Percentiles rank a stretch among this genome's conserved stretches.
These are phyloP conservation scores for Staphylotrichum longicolle DNA, from an alignment of 495 filamentous ascomycete genomes.

Conservation along the genomic window DNA sequence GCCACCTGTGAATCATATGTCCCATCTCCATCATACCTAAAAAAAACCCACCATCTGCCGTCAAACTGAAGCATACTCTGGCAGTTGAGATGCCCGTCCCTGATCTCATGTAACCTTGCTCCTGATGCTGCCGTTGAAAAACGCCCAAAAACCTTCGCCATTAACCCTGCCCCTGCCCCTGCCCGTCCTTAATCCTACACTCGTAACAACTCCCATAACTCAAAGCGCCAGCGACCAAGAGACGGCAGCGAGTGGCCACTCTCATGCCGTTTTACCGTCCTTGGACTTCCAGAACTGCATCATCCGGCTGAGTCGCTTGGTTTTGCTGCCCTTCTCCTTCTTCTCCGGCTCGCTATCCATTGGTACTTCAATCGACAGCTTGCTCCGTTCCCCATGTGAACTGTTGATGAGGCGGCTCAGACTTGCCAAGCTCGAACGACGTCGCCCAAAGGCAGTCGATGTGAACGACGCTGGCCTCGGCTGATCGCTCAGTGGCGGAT, in stretches of 20 bases:
- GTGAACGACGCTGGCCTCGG: conserved; percentile 68
- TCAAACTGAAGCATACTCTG: conserved; percentile 23
- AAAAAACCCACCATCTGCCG: conserved; percentile 15
- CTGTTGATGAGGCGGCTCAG: conserved; percentile 78
- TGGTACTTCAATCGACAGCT: conserved; percentile 68
- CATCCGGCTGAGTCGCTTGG: conserved; percentile 71
- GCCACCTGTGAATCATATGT: conserved; percentile 36
- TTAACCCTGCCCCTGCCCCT: conserved; percentile 14
- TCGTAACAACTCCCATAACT: conserved; percentile 1
- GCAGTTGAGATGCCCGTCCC: conserved; percentile 27
- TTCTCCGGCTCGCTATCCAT: conserved; percentile 56
- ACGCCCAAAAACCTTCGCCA: conserved; percentile 25
- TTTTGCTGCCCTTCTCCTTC: conserved; percentile 63
- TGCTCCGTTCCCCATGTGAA: conserved; percentile 74
- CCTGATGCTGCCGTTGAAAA: conserved; percentile 44
- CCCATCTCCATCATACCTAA: conserved; percentile 27
- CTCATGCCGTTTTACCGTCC: conserved; percentile 16
- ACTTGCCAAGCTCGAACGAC: conserved; percentile 81
- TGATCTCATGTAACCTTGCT: conserved; percentile 28
- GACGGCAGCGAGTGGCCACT: not conserved
- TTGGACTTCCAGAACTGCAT: conserved; percentile 80
- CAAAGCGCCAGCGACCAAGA: not conserved
- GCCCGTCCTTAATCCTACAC: conserved; percentile 31
- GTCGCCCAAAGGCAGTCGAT: conserved; percentile 63
- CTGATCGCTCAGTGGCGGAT: conserved; percentile 45